Evolutionary conservation across 768 basidiomycete genomes (phyloP).

Genomic region (Saitozyma podzolica): DNA sequence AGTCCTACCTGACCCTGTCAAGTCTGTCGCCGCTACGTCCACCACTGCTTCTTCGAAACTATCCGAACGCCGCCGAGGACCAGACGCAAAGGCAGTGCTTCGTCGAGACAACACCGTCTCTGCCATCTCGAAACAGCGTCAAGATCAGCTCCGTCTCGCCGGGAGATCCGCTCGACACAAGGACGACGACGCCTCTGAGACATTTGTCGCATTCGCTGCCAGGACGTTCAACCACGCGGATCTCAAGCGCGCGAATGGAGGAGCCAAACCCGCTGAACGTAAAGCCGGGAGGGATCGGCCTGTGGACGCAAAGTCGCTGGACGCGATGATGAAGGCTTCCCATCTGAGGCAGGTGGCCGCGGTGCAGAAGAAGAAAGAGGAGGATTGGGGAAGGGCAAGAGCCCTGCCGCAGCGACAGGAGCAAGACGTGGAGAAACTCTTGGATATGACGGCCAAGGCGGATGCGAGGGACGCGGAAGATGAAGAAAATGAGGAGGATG

Average conservation of each 20-base stretch:
- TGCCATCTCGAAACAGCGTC: slow-evolving; percentile 17
- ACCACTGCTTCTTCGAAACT: not conserved
- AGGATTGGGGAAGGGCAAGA: slow-evolving; percentile 22
- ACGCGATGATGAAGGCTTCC: slow-evolving; percentile 1
- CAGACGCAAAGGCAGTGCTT: slow-evolving; percentile 29
- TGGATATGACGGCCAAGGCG: slow-evolving; percentile 3
- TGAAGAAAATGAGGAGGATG: slow-evolving; percentile 27
- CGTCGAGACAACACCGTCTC: slow-evolving; percentile 7
- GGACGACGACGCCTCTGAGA: slow-evolving; percentile 23
- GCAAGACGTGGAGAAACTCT: slow-evolving; percentile 21
- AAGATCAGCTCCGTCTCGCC: slow-evolving; percentile 17
- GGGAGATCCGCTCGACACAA: slow-evolving; percentile 17
- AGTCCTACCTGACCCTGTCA: too few species aligned
- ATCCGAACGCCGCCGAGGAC: slow-evolving; percentile 3
- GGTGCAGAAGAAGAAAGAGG: slow-evolving; percentile 27
- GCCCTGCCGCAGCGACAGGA: slow-evolving; percentile 23
- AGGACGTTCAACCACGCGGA: slow-evolving; percentile 27
- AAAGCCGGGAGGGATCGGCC: slow-evolving; percentile 27
- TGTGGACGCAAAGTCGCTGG: slow-evolving; percentile 12
- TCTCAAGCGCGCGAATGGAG: slow-evolving; percentile 22
- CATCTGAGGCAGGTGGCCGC: slow-evolving; percentile 20
- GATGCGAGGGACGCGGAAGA: slow-evolving; percentile 9
- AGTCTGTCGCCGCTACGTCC: not conserved
- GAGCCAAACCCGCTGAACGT: slow-evolving; percentile 26
- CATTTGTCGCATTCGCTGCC: slow-evolving; percentile 30